These are phyloP conservation scores for Verticillium albo-atrum DNA, from an alignment of 2,329 filamentous ascomycete species.

Conservation along the genomic window DNA sequence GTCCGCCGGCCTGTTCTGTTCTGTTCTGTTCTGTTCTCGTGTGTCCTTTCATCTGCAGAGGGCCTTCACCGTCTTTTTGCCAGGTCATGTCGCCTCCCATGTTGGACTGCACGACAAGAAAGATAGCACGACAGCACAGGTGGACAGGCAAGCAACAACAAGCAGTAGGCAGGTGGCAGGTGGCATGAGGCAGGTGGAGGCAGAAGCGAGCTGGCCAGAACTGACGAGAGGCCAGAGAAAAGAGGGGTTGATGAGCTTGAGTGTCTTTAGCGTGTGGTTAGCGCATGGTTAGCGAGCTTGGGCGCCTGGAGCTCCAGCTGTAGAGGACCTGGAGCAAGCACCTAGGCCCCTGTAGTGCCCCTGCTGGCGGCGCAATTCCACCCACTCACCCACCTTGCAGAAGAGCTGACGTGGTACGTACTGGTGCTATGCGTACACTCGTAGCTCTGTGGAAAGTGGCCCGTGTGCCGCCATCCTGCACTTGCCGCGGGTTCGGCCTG, in stretches of 20 bases:
- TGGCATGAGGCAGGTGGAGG: too few relatives aligned
- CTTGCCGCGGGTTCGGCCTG: neutral
- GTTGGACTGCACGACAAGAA: neutral
- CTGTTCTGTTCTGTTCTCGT: neutral
- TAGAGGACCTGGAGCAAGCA: neutral
- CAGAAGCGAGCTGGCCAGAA: neutral
- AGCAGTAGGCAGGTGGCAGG: too few relatives aligned
- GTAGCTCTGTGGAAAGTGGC: neutral
- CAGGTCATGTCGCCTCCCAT: neutral
- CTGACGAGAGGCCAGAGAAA: neutral
- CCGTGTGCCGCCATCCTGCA: neutral
- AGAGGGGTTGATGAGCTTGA: neutral
- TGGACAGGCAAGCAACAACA: neutral
- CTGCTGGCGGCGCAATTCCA: neutral
- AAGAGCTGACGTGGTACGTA: neutral
- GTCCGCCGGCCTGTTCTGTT: too few relatives aligned
- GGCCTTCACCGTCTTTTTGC: neutral
- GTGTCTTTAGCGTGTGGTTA: neutral
- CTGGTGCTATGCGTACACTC: too few relatives aligned
- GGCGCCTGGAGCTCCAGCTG: neutral
- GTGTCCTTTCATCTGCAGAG: neutral
- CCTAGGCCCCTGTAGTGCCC: too few relatives aligned
- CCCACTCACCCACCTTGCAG: neutral
- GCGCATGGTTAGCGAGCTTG: neutral
- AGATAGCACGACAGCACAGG: neutral